Percentiles rank a stretch among this genome's conserved stretches.
phyloP scores from a whole-genome alignment of 148 eudicot genomes.

The Rhododendron mucronatum region DNA sequence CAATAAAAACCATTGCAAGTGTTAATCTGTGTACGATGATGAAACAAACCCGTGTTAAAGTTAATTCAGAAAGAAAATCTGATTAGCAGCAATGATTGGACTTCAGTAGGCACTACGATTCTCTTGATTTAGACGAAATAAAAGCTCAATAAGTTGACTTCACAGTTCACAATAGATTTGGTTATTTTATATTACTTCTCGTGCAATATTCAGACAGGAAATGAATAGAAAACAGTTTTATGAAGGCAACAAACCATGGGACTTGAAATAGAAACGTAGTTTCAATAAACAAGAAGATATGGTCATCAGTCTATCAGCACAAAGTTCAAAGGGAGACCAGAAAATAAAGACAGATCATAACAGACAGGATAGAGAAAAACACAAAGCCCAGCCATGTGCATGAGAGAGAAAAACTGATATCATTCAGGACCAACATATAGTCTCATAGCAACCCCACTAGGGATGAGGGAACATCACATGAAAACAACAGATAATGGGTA shows the following conservation, averaged over 20 bases:
- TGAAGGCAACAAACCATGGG: neutral
- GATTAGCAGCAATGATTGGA: neutral
- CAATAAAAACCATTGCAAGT: slow-evolving; percentile 93
- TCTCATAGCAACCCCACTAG: slow-evolving; percentile 10
- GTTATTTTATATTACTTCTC: neutral
- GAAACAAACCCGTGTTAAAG: neutral
- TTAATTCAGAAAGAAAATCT: neutral
- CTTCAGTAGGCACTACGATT: neutral
- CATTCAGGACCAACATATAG: neutral
- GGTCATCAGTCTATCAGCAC: slow-evolving; percentile 5
- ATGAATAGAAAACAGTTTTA: neutral
- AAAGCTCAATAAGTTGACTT: neutral
- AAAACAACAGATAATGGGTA: slow-evolving; percentile 11
- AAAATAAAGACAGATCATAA: slow-evolving; percentile 10
- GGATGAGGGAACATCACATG: slow-evolving; percentile 11
- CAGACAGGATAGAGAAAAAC: slow-evolving; percentile 9
- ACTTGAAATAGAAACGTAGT: neutral
- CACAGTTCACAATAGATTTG: neutral
- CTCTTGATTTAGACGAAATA: neutral
- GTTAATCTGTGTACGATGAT: slow-evolving; percentile 49
- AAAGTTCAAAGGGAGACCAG: neutral
- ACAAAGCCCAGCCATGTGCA: slow-evolving; percentile 33
- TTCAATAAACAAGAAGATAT: neutral
- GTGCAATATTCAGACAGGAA: neutral
- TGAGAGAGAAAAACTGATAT: slow-evolving; percentile 8